Evolutionary conservation across 2,329 filamentous ascomycete genomes (phyloP).

Genomic region (Aspergillus ruber): DNA sequence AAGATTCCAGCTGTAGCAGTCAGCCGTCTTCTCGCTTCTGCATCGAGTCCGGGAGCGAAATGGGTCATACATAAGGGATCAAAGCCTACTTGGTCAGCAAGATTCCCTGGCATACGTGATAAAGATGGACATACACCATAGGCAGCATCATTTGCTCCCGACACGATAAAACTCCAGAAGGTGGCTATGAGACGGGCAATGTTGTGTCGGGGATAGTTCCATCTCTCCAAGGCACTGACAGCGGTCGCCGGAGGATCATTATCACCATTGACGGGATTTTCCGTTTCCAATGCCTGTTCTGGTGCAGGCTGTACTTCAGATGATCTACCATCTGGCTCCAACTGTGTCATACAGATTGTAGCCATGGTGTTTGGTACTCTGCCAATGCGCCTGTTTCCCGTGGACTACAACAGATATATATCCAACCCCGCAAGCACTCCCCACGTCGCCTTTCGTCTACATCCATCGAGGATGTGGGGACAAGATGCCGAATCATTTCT

Average conservation of each 20-base stretch:
- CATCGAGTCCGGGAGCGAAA: too few species aligned
- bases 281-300: neutral
- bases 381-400: too few species aligned
- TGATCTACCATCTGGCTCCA: too few species aligned
- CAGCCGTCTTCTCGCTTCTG: too few species aligned
- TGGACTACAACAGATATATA: too few species aligned
- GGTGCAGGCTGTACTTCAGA: neutral
- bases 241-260: neutral
- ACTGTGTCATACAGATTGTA: too few species aligned
- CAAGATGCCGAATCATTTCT: neutral
- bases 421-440: too few species aligned
- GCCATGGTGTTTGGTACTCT: too few species aligned
- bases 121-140: conserved; percentile 45
- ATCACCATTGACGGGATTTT: neutral
- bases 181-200: conserved; percentile 45
- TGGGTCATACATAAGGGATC: conserved; percentile 48
- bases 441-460: too few species aligned
- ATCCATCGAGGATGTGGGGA: too few species aligned
- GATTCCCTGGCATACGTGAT: neutral
- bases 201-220: conserved; percentile 48
- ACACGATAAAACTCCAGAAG: conserved; percentile 53
- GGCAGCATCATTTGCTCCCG: conserved; percentile 54
- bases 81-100: conserved; percentile 28
- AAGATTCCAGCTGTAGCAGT: conserved; percentile 36
- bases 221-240: conserved; percentile 29